Percentiles rank a stretch among this genome's conserved stretches.
These are phyloP conservation scores for Dactylella cylindrospora DNA, from an alignment of 2,329 filamentous ascomycete species.

Conservation along the genomic window DNA sequence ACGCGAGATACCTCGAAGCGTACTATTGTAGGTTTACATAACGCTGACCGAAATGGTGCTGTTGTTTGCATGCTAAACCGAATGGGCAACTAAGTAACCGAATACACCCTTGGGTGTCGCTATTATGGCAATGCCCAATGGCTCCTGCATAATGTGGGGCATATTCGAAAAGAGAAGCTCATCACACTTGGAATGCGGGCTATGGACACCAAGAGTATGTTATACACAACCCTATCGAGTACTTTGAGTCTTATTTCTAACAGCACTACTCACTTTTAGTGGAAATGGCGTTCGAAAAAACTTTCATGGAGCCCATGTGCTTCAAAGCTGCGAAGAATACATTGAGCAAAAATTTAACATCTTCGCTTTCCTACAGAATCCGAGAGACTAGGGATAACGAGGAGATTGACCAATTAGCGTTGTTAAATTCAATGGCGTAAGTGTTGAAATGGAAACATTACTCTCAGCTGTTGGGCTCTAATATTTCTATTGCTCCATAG, in stretches of 20 bases:
- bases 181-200: constrained; percentile 33
- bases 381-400: constrained; percentile 14
- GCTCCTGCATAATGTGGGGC: constrained; percentile 39
- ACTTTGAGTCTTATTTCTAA: neutral
- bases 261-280: neutral
- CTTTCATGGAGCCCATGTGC: constrained; percentile 34
- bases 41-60: neutral
- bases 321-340: constrained; percentile 35
- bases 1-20: constrained; percentile 28
- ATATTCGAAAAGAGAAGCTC: constrained; percentile 10
- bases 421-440: constrained; percentile 40
- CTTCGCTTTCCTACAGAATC: constrained; percentile 27
- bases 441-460: neutral
- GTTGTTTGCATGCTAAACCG: too few species aligned
- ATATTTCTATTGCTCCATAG: constrained; percentile 10
- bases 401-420: constrained; percentile 27
- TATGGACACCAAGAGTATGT: constrained; percentile 26
- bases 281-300: constrained; percentile 36
- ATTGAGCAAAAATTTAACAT: constrained; percentile 10
- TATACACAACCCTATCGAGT: neutral
- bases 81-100: constrained; percentile 38
- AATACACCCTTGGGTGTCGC: constrained; percentile 34
- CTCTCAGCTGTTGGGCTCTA: neutral
- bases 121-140: constrained; percentile 34
- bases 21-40: constrained; percentile 14